Percentiles rank a stretch among this genome's conserved stretches.
Evolutionary conservation across 2,329 filamentous ascomycete genomes (phyloP).

Genomic region (Fusarium fujikuroi): DNA sequence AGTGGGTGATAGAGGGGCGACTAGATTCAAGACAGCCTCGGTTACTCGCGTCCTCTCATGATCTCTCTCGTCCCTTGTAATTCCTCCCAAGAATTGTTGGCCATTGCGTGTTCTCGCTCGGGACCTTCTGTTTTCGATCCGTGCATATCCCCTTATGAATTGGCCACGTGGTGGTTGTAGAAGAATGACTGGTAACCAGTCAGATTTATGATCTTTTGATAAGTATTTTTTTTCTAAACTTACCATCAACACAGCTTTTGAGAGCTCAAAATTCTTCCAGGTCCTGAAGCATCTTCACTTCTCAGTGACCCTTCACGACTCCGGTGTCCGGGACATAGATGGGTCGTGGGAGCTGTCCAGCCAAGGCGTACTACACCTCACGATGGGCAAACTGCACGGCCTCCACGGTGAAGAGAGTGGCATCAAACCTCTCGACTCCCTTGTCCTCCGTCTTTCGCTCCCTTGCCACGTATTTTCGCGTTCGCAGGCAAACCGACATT

Average conservation of each 20-base stretch:
- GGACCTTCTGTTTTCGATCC: neutral
- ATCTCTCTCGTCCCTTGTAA: slow-evolving; percentile 6
- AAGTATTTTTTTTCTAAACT: neutral
- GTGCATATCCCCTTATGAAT: neutral
- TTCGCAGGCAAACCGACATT: slow-evolving; percentile 43
- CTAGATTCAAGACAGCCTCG: slow-evolving; percentile 18
- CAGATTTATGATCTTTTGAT: neutral
- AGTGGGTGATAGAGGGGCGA: neutral
- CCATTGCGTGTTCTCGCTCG: neutral
- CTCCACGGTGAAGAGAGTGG: slow-evolving; percentile 45
- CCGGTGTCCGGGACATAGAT: slow-evolving; percentile 41
- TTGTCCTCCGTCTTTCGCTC: slow-evolving; percentile 9
- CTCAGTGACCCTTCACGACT: neutral
- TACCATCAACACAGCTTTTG: neutral
- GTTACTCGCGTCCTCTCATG: slow-evolving; percentile 18
- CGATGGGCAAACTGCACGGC: slow-evolving; percentile 46
- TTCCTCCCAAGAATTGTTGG: neutral
- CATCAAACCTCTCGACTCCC: slow-evolving; percentile 38
- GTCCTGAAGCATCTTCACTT: neutral
- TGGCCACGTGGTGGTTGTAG: neutral
- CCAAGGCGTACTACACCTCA: slow-evolving; percentile 44
- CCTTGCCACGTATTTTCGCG: slow-evolving; percentile 41
- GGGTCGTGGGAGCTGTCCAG: slow-evolving; percentile 47
- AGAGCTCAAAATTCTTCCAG: neutral
- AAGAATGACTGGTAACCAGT: neutral